Evolutionary conservation across 1,139 yeast species (phyloP).

Genomic region (Pneumocystis oryctolagi): DNA sequence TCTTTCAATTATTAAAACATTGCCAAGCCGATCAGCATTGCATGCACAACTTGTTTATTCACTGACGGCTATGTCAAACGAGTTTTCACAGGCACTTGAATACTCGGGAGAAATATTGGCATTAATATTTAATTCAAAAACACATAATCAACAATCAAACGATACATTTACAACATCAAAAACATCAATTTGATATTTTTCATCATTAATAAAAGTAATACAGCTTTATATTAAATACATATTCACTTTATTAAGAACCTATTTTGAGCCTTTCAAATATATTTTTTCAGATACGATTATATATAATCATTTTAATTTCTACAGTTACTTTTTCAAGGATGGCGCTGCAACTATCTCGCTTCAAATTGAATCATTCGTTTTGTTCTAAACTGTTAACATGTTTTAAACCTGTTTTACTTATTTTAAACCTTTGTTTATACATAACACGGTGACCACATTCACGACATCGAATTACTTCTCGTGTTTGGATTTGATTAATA

Average conservation of each 20-base stretch:
- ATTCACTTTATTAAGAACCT: not conserved
- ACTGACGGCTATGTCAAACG: not conserved
- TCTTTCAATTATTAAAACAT: not conserved
- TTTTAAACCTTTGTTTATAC: conserved; percentile 67
- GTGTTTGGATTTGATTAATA: conserved; percentile 71
- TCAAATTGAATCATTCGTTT: not conserved
- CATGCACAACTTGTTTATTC: not conserved
- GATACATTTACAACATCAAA: not conserved
- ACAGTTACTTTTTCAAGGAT: not conserved
- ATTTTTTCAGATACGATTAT: not conserved
- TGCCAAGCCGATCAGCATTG: not conserved
- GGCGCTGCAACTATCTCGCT: not conserved
- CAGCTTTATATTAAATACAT: not conserved
- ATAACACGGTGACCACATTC: conserved; percentile 97
- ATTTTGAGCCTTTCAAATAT: too few species aligned
- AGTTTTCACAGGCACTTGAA: not conserved
- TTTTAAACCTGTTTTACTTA: not conserved
- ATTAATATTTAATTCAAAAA: not conserved
- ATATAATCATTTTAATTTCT: not conserved
- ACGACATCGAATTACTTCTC: conserved; percentile 95
- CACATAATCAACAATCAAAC: not conserved
- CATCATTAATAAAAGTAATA: not conserved
- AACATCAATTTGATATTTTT: not conserved
- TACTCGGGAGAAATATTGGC: not conserved
- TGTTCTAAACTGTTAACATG: not conserved